Evolutionary conservation across 2,329 filamentous ascomycete genomes (phyloP).

Genomic region (Ceratocystis variospora): DNA sequence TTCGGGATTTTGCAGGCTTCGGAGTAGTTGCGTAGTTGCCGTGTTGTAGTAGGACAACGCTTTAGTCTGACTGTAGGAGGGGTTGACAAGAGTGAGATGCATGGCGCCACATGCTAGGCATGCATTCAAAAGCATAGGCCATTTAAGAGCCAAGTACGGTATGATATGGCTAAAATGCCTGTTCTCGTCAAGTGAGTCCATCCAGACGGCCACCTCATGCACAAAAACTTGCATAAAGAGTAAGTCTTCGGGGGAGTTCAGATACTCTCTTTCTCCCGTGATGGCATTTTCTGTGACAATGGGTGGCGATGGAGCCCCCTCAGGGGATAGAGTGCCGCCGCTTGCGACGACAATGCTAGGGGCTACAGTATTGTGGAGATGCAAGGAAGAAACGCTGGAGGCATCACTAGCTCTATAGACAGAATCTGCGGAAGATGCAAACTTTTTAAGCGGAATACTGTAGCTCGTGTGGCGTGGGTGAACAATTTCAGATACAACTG

Average conservation of each 20-base stretch:
- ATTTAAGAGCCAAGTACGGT: constrained; percentile 68
- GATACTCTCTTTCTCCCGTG: constrained; percentile 41
- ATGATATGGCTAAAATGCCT: constrained; percentile 77
- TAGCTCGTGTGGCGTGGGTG: constrained; percentile 4
- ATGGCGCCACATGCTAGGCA: constrained; percentile 78
- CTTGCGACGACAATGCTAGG: constrained; percentile 17
- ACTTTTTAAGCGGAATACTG: constrained; percentile 1
- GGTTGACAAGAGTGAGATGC: constrained; percentile 59
- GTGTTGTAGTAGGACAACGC: constrained; percentile 74
- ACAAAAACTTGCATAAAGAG: constrained; percentile 88
- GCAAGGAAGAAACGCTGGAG: constrained; percentile 30
- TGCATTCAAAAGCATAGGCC: constrained; percentile 80
- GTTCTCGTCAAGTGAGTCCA: constrained; percentile 76
- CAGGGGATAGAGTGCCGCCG: constrained; percentile 20
- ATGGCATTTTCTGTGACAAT: constrained; percentile 27
- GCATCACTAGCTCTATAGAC: constrained; percentile 27
- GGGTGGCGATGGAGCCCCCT: constrained; percentile 30
- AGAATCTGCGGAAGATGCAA: background rate
- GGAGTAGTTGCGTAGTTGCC: constrained; percentile 64
- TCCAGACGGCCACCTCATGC: constrained; percentile 81
- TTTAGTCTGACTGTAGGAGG: constrained; percentile 39
- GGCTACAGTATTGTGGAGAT: constrained; percentile 24
- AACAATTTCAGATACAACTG: background rate
- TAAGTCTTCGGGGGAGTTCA: constrained; percentile 64
- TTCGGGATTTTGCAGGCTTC: constrained; percentile 68